Percentiles rank a stretch among this genome's conserved stretches.
These are phyloP conservation scores for Coemansia sp. DNA, from an alignment of 192 early-diverging fungal species.

Conservation along the genomic window DNA sequence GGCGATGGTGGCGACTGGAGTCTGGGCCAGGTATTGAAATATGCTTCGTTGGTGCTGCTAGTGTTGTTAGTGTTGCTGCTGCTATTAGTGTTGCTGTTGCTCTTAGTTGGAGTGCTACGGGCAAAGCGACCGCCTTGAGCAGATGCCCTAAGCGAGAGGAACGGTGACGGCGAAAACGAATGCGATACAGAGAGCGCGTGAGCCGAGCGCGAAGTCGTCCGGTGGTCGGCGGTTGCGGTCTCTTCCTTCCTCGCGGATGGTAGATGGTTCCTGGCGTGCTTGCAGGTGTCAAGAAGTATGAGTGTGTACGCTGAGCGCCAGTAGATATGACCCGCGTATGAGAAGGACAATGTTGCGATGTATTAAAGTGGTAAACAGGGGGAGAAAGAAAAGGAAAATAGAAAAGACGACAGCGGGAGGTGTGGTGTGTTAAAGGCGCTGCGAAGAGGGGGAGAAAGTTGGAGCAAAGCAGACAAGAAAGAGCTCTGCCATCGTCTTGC, in stretches of 20 bases:
- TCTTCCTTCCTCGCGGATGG: conserved; percentile 11
- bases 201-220: not conserved
- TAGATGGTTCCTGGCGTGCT: conserved; percentile 23
- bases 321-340: conserved; percentile 22
- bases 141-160: conserved; percentile 6
- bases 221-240: conserved; percentile 1
- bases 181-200: not conserved
- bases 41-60: not conserved
- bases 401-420: conserved; percentile 7
- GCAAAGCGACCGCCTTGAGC: not conserved
- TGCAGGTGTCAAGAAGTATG: conserved; percentile 27
- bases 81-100: not conserved
- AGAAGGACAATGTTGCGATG: conserved; percentile 16
- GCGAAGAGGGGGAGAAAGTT: not conserved
- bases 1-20: not conserved
- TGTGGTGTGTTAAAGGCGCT: not conserved
- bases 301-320: conserved; percentile 30
- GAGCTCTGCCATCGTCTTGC: not conserved
- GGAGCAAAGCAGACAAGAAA: conserved; percentile 5
- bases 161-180: not conserved
- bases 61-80: not conserved
- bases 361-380: not conserved
- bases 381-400: conserved; percentile 11
- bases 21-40: conserved; percentile 7
- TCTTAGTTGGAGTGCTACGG: not conserved